Evolutionary conservation across 1,284 basidiomycete species (phyloP).

Genomic region (Ustilago vetiveriae): DNA sequence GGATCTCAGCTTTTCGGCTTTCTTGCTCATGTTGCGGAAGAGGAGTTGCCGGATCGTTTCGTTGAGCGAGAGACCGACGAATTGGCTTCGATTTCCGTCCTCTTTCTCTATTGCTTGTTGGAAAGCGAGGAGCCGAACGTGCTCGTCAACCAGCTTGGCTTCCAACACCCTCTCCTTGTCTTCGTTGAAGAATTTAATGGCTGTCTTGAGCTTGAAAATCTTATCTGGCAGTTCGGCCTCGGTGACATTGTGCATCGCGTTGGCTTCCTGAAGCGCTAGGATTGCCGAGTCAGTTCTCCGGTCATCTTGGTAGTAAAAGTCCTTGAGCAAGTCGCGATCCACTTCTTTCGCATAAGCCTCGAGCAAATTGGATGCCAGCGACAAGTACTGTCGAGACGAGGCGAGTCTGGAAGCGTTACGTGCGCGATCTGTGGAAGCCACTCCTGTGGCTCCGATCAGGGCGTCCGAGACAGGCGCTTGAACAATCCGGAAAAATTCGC

Average conservation of each 20-base stretch:
- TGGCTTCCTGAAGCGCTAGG: slow-evolving; percentile 78
- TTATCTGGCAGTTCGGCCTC: slow-evolving; percentile 68
- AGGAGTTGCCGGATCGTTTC: slow-evolving; percentile 61
- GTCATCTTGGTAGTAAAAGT: slow-evolving; percentile 99
- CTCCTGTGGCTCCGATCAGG: neutral
- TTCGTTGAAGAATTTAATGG: slow-evolving; percentile 91
- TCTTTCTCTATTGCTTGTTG: slow-evolving; percentile 91
- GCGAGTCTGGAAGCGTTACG: slow-evolving; percentile 23
- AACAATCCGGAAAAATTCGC: slow-evolving; percentile 91
- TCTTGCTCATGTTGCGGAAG: slow-evolving; percentile 50
- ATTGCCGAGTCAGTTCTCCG: slow-evolving; percentile 89
- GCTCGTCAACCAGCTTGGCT: slow-evolving; percentile 93
- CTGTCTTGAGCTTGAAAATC: slow-evolving; percentile 78
- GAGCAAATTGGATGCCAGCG: slow-evolving; percentile 57
- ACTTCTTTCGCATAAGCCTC: slow-evolving; percentile 61
- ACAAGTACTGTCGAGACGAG: slow-evolving; percentile 40
- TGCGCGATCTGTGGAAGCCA: slow-evolving; percentile 1
- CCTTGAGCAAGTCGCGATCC: slow-evolving; percentile 87
- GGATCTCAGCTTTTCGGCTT: slow-evolving; percentile 60
- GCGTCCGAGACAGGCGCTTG: slow-evolving; percentile 70
- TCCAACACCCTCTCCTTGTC: slow-evolving; percentile 91
- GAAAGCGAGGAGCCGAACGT: slow-evolving; percentile 76
- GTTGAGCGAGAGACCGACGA: slow-evolving; percentile 51
- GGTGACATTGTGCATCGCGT: slow-evolving; percentile 12
- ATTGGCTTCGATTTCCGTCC: slow-evolving; percentile 71